phyloP scores from a whole-genome alignment of 192 early-diverging fungal species.

The Backusella luteola region DNA sequence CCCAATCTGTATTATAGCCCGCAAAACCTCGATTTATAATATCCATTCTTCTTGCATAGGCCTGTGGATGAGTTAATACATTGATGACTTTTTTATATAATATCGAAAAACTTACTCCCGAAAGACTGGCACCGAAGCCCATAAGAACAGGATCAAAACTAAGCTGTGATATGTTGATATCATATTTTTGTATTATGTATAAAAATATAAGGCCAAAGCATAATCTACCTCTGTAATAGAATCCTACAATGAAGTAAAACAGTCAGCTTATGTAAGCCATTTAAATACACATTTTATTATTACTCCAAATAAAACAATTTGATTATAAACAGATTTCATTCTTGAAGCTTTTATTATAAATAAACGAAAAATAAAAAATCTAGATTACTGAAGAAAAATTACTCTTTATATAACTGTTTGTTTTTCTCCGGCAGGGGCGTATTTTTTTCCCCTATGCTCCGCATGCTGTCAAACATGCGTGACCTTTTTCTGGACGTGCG shows the following conservation, averaged over 20 bases:
- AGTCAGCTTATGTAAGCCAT: not conserved
- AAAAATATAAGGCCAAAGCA: not conserved
- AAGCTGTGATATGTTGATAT: not conserved
- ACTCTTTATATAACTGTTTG: not conserved
- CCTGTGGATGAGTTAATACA: slow-evolving; percentile 35
- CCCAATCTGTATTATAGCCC: slow-evolving; percentile 70
- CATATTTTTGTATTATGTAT: not conserved
- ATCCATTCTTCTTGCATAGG: slow-evolving; percentile 69
- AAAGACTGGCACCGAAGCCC: slow-evolving; percentile 17
- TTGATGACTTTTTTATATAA: slow-evolving; percentile 16
- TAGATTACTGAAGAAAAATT: not conserved
- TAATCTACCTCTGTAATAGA: slow-evolving; percentile 46
- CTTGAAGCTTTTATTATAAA: not conserved
- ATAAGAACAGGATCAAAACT: slow-evolving; percentile 25
- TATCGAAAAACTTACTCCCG: slow-evolving; percentile 8
- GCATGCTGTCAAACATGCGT: not conserved
- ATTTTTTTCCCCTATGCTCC: not conserved
- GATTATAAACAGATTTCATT: slow-evolving; percentile 11
- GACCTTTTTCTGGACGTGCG: not conserved
- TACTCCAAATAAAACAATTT: slow-evolving; percentile 32
- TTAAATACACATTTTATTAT: not conserved
- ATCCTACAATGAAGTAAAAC: slow-evolving; percentile 23
- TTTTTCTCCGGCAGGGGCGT: not conserved
- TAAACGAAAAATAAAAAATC: not conserved
- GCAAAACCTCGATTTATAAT: slow-evolving; percentile 79